Percentiles rank a stretch among this genome's conserved stretches.
phyloP scores from a whole-genome alignment of 164 flowering plant genomes.

The Piper betle region DNA sequence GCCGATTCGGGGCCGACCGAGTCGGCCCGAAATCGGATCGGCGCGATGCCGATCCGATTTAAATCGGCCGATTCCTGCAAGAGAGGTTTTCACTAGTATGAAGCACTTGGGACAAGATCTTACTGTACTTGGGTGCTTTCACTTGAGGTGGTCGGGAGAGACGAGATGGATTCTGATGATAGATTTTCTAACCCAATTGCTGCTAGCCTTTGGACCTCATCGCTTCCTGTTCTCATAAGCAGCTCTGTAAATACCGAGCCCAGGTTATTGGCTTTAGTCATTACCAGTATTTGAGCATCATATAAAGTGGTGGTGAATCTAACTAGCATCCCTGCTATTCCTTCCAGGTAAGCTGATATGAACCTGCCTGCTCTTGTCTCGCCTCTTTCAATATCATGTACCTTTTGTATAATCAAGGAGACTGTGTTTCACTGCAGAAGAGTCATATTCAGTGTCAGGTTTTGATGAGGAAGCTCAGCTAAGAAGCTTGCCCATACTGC shows the following conservation, averaged over 20 bases:
- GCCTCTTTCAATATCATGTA: conserved; percentile 32
- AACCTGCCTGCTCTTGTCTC: conserved; percentile 43
- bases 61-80: too few species aligned
- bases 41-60: too few species aligned
- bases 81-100: conserved; percentile 18
- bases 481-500: conserved; percentile 48
- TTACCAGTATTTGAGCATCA: conserved; percentile 37
- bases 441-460: conserved; percentile 53
- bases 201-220: conserved; percentile 59
- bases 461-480: conserved; percentile 59
- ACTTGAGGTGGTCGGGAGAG: conserved; percentile 40
- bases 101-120: conserved; percentile 23
- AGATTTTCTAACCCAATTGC: conserved; percentile 63
- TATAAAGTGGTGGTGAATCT: conserved; percentile 60
- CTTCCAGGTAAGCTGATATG: conserved; percentile 45
- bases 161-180: conserved; percentile 36
- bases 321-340: conserved; percentile 61
- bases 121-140: conserved; percentile 22
- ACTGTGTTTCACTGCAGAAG: conserved; percentile 29
- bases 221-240: conserved; percentile 39
- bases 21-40: too few species aligned
- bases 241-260: conserved; percentile 44
- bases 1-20: too few species aligned
- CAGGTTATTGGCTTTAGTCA: conserved; percentile 39
- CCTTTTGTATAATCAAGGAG: conserved; percentile 26